Percentiles rank a stretch among this genome's conserved stretches.
These are phyloP conservation scores for Aspergillus arachidicola DNA, from an alignment of 2,329 filamentous ascomycete genomes.

Conservation along the genomic window DNA sequence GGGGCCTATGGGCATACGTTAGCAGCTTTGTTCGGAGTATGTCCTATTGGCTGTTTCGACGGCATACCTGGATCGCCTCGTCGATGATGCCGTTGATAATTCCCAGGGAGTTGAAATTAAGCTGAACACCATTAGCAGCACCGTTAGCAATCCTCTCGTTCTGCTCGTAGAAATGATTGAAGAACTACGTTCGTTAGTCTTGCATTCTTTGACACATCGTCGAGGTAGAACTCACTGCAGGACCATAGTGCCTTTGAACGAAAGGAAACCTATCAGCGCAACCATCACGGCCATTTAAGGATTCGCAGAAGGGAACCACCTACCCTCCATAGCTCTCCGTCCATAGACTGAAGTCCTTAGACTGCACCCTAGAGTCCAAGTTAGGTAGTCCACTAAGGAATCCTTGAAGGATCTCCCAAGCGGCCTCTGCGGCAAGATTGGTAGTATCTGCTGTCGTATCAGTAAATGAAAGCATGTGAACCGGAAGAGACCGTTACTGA, in stretches of 20 bases:
- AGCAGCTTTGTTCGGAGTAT: not conserved
- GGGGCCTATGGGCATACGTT: slow-evolving; percentile 27
- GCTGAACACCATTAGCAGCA: slow-evolving; percentile 48
- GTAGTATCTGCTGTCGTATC: slow-evolving; percentile 50
- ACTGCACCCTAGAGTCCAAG: slow-evolving; percentile 52
- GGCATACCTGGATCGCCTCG: slow-evolving; percentile 49
- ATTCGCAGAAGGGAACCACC: slow-evolving; percentile 21
- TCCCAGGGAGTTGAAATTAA: slow-evolving; percentile 58
- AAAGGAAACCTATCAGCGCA: slow-evolving; percentile 18
- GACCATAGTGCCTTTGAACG: slow-evolving; percentile 51
- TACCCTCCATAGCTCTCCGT: slow-evolving; percentile 58
- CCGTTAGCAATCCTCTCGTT: slow-evolving; percentile 58
- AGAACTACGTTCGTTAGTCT: slow-evolving; percentile 46
- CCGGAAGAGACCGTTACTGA: slow-evolving; percentile 32
- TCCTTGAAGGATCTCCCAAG: slow-evolving; percentile 59
- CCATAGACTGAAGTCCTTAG: slow-evolving; percentile 60
- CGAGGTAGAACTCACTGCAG: slow-evolving; percentile 34
- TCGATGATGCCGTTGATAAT: slow-evolving; percentile 62
- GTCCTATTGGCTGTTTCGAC: not conserved
- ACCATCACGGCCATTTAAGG: too few species aligned
- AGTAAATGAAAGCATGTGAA: not conserved
- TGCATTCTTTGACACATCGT: not conserved
- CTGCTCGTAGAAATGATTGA: slow-evolving; percentile 60
- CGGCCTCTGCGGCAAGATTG: slow-evolving; percentile 56
- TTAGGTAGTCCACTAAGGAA: slow-evolving; percentile 54